Evolutionary conservation across 2,329 filamentous ascomycete genomes (phyloP), one percentile per base, ranked within the genome.

Genomic region (Ascosphaera aggregata): DNA sequence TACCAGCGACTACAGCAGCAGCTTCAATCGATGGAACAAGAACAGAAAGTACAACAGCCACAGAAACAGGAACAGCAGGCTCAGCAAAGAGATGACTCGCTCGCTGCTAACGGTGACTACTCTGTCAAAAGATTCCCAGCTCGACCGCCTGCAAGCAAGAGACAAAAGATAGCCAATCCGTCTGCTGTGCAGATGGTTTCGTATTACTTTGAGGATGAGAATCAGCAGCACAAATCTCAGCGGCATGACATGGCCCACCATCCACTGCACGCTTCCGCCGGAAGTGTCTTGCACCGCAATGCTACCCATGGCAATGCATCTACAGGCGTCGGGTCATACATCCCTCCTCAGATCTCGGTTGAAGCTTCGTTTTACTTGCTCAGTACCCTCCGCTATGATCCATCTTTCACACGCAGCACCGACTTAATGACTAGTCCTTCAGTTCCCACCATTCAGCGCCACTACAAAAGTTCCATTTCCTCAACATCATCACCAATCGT

Each of bases 331-430:
- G n/a, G n/a, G n/a, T n/a, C n/a, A n/a, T n/a, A n/a, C n/a, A n/a
- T 32, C 11, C 30, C 30, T 3, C 11, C 30, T 5, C 4, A n/a
- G 4, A 32, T 32, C 30, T 32, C 30, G 3, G 30, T n/a, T n/a
- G 30, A 32, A 32, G 30, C 30, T 32, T 32, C 30, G 13, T 78
- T 82, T 46, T 58, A 65, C 37, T 59, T 85, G 22, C 76, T 80
- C 50, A 76, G 75, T 2, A 76, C 79, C 1, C 61, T 84, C 41
- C 74, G 80, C 40, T 81, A 76, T 52, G 80, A 86, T 46, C 64
- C 67, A 13, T 51, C 52, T 1, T 65, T 86, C 30, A 49, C 60
- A 56, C 5, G 46, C 47, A 5, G 39, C 47, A 30, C 43, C 44
- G 17, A 51, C 48, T 40, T 50, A 45, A 11, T 48, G 45, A 35